Evolutionary conservation across 2,329 filamentous ascomycete genomes (phyloP), one percentile per base, ranked within the genome.

Genomic region (Fusarium burgessii): DNA sequence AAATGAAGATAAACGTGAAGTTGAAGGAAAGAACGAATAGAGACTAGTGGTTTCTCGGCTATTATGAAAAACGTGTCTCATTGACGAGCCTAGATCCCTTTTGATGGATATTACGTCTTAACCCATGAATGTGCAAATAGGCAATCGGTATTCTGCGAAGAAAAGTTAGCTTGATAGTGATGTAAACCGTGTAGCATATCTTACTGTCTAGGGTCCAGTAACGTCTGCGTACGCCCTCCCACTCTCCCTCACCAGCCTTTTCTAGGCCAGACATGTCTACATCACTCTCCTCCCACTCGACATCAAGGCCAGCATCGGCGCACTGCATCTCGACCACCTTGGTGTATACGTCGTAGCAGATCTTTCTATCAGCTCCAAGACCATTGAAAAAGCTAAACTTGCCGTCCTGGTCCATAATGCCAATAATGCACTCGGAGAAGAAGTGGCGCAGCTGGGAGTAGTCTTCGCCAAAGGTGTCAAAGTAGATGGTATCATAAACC

Each of bases 311-410:
- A 13, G 94, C 94, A 74, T 98, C 95, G 68, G 92, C 89, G 25
- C 97, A 85, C 81, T 98, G 94, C 86, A 97, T 91, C 81, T 98
- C 95, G 3, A 93, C 92, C 5, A 98, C 93, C 79, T 93, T 94
- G 57, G 91, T 93, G 82, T 98, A 98, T 27, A 99, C 95, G 82
- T 98, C 96, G 81, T 98, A 98, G 81, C 94, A 97, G 68, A 98
- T 91, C 80, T 91, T 91, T 47, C 96, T 87, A 82, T 99, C 96
- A 5, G 96, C 96, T 1, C 96, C 96, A 62, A 98, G 89, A 0
- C 96, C 94, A 77, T 97, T 94, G 79, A 97, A 93, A 81, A 95
- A 97, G 71, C 95, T 91, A 78, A 97, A 97, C 12, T 91, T 87
- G 65, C 95, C 92, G 7, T 87, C 82, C 25, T 87, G 84, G 72